A percentile compares a stretch with the other conserved stretches of the same genome.
Evolutionary conservation across 768 basidiomycete genomes (phyloP).

Genomic region (Phaeolepiota aurea): DNA sequence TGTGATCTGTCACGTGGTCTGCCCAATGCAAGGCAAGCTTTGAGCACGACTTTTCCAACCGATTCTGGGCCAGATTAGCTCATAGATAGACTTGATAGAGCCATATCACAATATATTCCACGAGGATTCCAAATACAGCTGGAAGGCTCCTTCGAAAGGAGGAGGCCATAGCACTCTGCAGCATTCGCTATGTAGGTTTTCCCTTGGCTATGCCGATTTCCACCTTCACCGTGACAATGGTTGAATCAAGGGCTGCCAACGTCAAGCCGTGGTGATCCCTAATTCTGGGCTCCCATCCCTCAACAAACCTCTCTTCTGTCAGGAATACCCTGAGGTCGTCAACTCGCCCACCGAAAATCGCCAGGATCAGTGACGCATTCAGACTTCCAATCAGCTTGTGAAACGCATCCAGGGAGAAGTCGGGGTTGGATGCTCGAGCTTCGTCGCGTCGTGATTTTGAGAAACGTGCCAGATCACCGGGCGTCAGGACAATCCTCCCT

Average conservation of each 20-base stretch:
- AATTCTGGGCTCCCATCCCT: constrained; percentile 61
- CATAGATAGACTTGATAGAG: no score
- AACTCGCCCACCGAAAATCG: constrained; percentile 58
- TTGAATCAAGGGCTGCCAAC: constrained; percentile 40
- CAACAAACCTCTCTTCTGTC: constrained; percentile 61
- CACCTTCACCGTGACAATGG: background rate
- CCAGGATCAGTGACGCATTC: constrained; percentile 57
- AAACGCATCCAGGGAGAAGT: constrained; percentile 37
- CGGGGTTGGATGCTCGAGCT: constrained; percentile 40
- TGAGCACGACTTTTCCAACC: no score
- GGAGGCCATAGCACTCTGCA: no score
- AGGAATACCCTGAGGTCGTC: constrained; percentile 47
- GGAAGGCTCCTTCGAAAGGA: no score
- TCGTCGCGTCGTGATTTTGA: constrained; percentile 56
- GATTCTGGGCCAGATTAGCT: no score
- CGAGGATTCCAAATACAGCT: no score
- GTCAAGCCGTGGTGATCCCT: constrained; percentile 53
- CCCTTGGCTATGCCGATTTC: background rate
- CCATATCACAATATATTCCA: no score
- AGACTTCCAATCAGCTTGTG: constrained; percentile 61
- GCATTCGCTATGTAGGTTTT: no score
- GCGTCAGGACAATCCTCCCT: constrained; percentile 41
- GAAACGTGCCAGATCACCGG: constrained; percentile 48
- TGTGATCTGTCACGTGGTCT: no score
- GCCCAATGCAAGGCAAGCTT: no score